Evolutionary conservation across 768 basidiomycete species (phyloP), one percentile per base, ranked within the genome.

Genomic region (Trametes cinnabarina): DNA sequence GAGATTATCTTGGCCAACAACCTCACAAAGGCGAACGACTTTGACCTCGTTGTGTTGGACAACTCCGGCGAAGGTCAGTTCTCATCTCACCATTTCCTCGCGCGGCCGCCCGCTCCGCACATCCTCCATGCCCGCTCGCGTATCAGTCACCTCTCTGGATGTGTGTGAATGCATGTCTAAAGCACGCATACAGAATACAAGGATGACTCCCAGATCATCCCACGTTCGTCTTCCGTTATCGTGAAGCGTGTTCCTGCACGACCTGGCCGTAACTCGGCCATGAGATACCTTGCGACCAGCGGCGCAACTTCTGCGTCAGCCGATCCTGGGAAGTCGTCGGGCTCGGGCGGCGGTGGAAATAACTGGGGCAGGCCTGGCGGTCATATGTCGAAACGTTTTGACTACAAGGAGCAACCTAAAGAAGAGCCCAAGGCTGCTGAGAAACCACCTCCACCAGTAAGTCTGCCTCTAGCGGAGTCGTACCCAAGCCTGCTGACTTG

Each of bases 1-100:
- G 97, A 98, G 76, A 92, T 99, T 71, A 96, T 99, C 68, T 78
- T 96, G 68, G 90, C 90, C 71, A 98, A 98, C 71, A 94, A 89
- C 72, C 86, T 99, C 76, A 89, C 88, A 77, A 95, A 94, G 80
- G 94, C 92, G 57, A 93, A 89, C 70, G 97, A 99, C 71, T 98
- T 98, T 79, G 97, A 99, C 75, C 82, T 99, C 23, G 83, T 84
- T 51, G 79, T 98, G 37, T 89, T 86, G 71, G 94, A 98, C 69
- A 76, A 84, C 46, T 85, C 88, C 34, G 89, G 90, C 59, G 92
- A 99, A 85, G 97, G 97, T 96, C 67, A 55, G 74, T 44, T 41
- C 9, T 22, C 14, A 26, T 12, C 3, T 59, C 37, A 12, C 30
- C 6, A 32, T 12, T 32, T 32, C 30, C 6, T 12, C 30, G 6